These are phyloP conservation scores for Ophiostoma sp. DNA, from an alignment of 2,329 filamentous ascomycete genomes.

Conservation along the genomic window DNA sequence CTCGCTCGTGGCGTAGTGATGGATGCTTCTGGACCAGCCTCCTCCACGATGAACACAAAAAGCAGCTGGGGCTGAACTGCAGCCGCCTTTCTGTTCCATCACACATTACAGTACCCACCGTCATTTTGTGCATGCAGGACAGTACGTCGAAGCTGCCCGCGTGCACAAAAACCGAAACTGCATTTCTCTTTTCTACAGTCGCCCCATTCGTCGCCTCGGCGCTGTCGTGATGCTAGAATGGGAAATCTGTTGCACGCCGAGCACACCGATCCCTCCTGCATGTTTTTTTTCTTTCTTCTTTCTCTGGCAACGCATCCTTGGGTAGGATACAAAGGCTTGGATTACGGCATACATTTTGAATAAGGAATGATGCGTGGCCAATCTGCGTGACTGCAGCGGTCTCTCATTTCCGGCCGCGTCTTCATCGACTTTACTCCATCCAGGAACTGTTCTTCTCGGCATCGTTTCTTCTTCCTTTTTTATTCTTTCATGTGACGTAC, in stretches of 20 bases:
- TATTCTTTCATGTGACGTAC: neutral
- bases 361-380: neutral
- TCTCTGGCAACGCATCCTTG: neutral
- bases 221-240: neutral
- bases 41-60: too few relatives aligned
- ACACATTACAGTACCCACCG: neutral
- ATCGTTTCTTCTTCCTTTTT: neutral
- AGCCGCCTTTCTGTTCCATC: neutral
- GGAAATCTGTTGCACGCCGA: neutral
- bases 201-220: neutral
- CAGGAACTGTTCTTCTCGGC: neutral
- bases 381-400: neutral
- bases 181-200: neutral
- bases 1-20: neutral
- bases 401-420: neutral
- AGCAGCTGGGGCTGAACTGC: constrained; percentile 1
- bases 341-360: neutral
- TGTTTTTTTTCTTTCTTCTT: neutral
- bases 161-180: neutral
- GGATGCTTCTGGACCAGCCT: neutral
- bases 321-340: neutral
- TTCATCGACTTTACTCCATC: neutral
- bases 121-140: neutral
- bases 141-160: neutral
- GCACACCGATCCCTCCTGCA: neutral